Conservation (phyloP, 768 basidiomycete species). For the Multifurca ochricompacta region DNA sequence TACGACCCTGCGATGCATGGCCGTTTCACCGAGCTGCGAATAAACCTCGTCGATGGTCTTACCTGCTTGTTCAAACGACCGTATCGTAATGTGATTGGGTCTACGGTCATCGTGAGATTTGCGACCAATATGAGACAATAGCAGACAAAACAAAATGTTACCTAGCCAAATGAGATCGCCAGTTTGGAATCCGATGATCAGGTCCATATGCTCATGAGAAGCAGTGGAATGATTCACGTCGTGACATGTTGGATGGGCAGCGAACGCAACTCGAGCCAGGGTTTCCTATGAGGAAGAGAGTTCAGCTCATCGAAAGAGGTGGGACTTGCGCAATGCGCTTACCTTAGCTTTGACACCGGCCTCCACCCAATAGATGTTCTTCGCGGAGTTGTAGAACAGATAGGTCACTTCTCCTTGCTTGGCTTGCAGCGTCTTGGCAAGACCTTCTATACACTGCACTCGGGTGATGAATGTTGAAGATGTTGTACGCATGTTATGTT, state of each 20-base stretch:
- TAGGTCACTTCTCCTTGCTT: slow-evolving; percentile 84
- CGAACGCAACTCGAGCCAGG: slow-evolving; percentile 76
- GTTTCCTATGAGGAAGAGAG: slow-evolving; percentile 54
- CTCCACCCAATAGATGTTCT: slow-evolving; percentile 82
- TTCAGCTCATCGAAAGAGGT: background rate
- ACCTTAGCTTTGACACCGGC: slow-evolving; percentile 82
- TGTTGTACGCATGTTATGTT: slow-evolving; percentile 84
- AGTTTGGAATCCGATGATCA: slow-evolving; percentile 86
- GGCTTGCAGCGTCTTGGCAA: slow-evolving; percentile 59
- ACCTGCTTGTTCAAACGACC: slow-evolving; percentile 85
- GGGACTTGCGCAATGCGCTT: slow-evolving; percentile 21
- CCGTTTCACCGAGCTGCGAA: background rate
- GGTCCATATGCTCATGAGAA: slow-evolving; percentile 69
- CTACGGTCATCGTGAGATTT: slow-evolving; percentile 31
- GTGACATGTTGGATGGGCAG: slow-evolving; percentile 84
- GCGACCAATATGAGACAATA: slow-evolving; percentile 7
- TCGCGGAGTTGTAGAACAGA: slow-evolving; percentile 80
- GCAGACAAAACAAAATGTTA: slow-evolving; percentile 29
- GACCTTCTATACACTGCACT: slow-evolving; percentile 71
- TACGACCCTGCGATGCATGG: slow-evolving; percentile 49
- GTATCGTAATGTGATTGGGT: slow-evolving; percentile 74
- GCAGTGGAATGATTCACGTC: slow-evolving; percentile 77
- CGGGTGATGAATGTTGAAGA: slow-evolving; percentile 90
- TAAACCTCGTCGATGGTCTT: slow-evolving; percentile 17
- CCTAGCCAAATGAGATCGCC: slow-evolving; percentile 98